Evolutionary conservation across 345 rosid species (phyloP), one percentile per base, ranked within the genome.

Genomic region (Carallia brachiata): DNA sequence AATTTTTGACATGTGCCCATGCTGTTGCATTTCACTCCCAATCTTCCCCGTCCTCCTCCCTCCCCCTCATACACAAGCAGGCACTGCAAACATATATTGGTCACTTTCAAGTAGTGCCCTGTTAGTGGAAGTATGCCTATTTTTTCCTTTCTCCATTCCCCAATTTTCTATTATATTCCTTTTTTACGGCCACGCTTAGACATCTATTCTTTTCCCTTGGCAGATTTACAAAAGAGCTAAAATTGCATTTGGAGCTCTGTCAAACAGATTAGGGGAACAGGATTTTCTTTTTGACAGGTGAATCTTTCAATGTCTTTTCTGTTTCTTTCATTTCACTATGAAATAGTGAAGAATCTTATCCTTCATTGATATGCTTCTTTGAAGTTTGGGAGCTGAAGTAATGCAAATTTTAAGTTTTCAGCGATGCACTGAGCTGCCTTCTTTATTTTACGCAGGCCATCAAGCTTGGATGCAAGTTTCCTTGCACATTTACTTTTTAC

Each of bases 401-500:
- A 34, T 1, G 23, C 28, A 62, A 40, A 55, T 52, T 7, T 69
- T 36, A 48, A 36, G 39, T 34, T 31, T 37, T 40, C 31, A 28
- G 44, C 54, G 50, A 48, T 61, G 28, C 39, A 34, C 13, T 32
- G n/a, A 54, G 18, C 63, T 55, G 39, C 10, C 19, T 61, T 59
- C 8, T 69, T 54, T 23, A 40, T 30, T 63, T 69, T 58, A 61
- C 74, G 79, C 83, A 92, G 99, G 79, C 97, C 97, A 54, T 85
- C 99, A 53, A 90, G 93, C 79, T 79, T 95, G 86, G 99, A 95
- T 84, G 92, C 99, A 23, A 17, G 75, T 70, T 76, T 92, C 65
- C 84, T 88, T 52, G 88, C 81, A 52, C 96, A 95, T 79, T 84
- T 85, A 1, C 88, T 90, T 68, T 80, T 92, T 71, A 80, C 80